phyloP scores from a whole-genome alignment of 306 rosid genomes.

The Prunus davidiana region DNA sequence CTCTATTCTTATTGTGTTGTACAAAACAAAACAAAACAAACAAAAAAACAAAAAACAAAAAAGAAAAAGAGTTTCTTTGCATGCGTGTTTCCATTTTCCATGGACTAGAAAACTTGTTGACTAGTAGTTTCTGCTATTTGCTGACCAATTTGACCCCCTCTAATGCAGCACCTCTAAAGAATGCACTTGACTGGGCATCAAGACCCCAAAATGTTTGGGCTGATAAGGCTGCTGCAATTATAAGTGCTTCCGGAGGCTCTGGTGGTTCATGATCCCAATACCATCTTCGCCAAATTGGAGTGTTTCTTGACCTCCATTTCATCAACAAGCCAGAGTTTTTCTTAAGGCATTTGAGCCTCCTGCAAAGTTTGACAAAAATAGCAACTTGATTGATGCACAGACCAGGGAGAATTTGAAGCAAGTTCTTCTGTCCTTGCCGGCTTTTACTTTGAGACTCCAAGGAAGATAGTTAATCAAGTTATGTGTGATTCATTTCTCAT shows the following conservation, averaged over 20 bases:
- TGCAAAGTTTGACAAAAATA: conserved; percentile 54
- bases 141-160: neutral
- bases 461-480: conserved; percentile 9
- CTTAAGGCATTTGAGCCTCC: conserved; percentile 63
- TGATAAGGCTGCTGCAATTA: conserved; percentile 73
- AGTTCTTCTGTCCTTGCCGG: conserved; percentile 53
- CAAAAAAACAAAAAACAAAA: too few species aligned
- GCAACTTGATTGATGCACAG: conserved; percentile 57
- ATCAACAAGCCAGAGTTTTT: conserved; percentile 85
- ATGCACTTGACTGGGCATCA: conserved; percentile 84
- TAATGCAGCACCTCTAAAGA: conserved; percentile 57
- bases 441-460: conserved; percentile 52
- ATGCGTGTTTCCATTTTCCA: too few species aligned
- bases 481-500: neutral
- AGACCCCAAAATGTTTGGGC: conserved; percentile 86
- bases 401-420: conserved; percentile 38
- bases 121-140: neutral
- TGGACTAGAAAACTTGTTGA: too few species aligned
- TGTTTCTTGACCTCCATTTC: conserved; percentile 80
- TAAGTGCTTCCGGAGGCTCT: conserved; percentile 74
- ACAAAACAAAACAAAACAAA: too few species aligned
- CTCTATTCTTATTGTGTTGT: too few species aligned
- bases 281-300: conserved; percentile 89
- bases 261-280: conserved; percentile 72
- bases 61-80: too few species aligned